Percentiles rank a stretch among this genome's conserved stretches.
Evolutionary conservation across 169 alveolate species (phyloP).

Genomic region (Cryptosporidium canis): DNA sequence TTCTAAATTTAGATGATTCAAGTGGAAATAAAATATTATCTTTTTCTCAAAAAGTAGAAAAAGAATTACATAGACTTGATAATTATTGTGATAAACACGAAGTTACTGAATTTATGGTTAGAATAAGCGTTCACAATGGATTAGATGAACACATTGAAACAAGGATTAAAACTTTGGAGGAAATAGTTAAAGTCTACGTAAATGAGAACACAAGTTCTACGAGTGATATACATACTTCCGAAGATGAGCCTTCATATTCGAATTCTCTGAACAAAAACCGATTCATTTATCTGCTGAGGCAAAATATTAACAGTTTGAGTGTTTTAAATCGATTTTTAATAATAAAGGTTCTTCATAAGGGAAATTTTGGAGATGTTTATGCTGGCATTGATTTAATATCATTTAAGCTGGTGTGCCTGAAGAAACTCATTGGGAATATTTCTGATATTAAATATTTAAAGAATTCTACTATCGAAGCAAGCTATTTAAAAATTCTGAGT

Average conservation of each 20-base stretch:
- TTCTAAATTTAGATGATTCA: neutral
- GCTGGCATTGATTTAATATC: conserved; percentile 1
- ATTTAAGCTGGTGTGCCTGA: conserved; percentile 21
- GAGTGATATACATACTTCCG: neutral
- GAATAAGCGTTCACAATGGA: neutral
- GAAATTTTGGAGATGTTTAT: conserved; percentile 26
- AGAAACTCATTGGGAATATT: neutral
- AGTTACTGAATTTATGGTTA: neutral
- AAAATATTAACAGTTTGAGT: conserved; percentile 1
- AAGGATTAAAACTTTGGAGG: neutral
- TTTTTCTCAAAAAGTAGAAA: conserved; percentile 26
- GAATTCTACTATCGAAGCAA: conserved; percentile 26
- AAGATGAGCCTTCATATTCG: neutral
- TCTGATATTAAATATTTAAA: conserved; percentile 5
- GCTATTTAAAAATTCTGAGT: neutral
- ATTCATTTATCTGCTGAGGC: neutral
- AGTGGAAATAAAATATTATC: neutral
- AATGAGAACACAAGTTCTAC: neutral
- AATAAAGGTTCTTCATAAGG: neutral
- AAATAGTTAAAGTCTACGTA: neutral
- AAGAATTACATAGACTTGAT: neutral
- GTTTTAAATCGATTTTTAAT: conserved; percentile 11
- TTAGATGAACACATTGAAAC: neutral
- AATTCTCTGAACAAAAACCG: neutral
- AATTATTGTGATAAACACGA: neutral